These are phyloP conservation scores for Hordeum marinum DNA, from an alignment of 176 grass and related monocot species.

Conservation along the genomic window DNA sequence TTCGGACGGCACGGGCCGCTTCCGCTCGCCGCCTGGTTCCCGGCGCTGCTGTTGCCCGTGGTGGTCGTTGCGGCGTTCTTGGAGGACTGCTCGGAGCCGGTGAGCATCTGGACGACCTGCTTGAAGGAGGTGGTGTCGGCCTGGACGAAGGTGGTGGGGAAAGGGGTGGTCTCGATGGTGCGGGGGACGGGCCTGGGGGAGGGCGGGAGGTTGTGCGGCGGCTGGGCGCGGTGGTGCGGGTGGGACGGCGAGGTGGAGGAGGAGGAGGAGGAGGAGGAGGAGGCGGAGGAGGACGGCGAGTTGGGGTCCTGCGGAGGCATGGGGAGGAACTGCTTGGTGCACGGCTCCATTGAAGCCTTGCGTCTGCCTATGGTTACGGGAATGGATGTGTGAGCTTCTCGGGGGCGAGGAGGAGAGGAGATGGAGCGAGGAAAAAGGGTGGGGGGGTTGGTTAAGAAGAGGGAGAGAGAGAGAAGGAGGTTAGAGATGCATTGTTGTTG, in stretches of 20 bases:
- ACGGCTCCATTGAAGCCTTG: conserved; percentile 27
- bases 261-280: conserved; percentile 15
- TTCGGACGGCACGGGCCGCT: conserved; percentile 53
- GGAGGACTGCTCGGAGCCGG: conserved; percentile 55
- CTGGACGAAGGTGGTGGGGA: conserved; percentile 95
- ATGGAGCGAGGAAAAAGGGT: conserved; percentile 30
- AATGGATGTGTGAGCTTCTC: not conserved
- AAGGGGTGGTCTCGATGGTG: conserved; percentile 83
- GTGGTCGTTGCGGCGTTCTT: conserved; percentile 22
- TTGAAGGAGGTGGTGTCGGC: conserved; percentile 92
- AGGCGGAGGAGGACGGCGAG: conserved; percentile 31
- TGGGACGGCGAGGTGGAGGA: conserved; percentile 32
- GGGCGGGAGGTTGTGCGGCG: conserved; percentile 13
- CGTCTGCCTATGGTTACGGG: no score
- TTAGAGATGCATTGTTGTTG: conserved; percentile 32
- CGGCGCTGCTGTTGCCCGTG: not conserved
- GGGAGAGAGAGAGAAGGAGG: not conserved
- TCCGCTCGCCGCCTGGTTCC: conserved; percentile 22
- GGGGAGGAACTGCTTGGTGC: conserved; percentile 35
- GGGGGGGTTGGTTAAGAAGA: conserved; percentile 43
- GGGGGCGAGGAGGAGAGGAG: conserved; percentile 22
- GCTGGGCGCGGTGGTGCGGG: conserved; percentile 10
- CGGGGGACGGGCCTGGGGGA: conserved; percentile 47
- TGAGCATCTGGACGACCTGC: conserved; percentile 99
- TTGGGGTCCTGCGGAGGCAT: conserved; percentile 32